Evolutionary conservation across 2,329 filamentous ascomycete genomes (phyloP), one percentile per base, ranked within the genome.

Genomic region (Xylariaceae sp.): DNA sequence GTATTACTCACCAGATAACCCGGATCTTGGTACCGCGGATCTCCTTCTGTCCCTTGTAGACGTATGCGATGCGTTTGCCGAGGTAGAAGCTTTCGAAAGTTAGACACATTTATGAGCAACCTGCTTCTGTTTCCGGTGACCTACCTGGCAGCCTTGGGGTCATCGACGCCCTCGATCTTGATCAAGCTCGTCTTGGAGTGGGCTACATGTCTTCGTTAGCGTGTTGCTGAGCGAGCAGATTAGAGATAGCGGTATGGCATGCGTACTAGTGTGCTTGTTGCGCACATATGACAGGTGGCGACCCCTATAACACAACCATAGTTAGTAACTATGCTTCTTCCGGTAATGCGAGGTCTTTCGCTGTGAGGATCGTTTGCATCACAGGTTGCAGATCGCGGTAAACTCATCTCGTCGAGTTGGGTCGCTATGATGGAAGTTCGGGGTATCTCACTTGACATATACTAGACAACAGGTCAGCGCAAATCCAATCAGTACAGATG

Each of bases 81-180:
- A 92, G 85, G 85, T 99, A 99, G 90, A 97, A 97, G 82, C 83
- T 85, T 70, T 62, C 46, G 41, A 54, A 60, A 19, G 52, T 69
- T 66, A 69, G 63, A 64, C 44, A 26, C 33, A 40, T 40, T 24
- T 52, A 19, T 31, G 36, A 49, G 44, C 19, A 46, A 47, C 21
- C 44, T 5, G 8, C 9, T 14, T 16, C 23, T 52, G 24, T 19
- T 41, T 24, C 23, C 11, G 31, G 49, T 28, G 63, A 83, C 86
- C 69, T 89, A 93, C 87, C 88, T 91, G 80, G 95, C 94, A 77
- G 89, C 91, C 74, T 91, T 84, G 75, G 90, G 87, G 85, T 91
- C 87, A 74, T 96, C 92, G 74, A 98, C 95, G 79, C 94, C 94
- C 87, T 99, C 94, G 75, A 99, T 96, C 88, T 97, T 95, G 83